Evolutionary conservation across 805 yeast genomes (phyloP).

Genomic region (Starmerella floricola): DNA sequence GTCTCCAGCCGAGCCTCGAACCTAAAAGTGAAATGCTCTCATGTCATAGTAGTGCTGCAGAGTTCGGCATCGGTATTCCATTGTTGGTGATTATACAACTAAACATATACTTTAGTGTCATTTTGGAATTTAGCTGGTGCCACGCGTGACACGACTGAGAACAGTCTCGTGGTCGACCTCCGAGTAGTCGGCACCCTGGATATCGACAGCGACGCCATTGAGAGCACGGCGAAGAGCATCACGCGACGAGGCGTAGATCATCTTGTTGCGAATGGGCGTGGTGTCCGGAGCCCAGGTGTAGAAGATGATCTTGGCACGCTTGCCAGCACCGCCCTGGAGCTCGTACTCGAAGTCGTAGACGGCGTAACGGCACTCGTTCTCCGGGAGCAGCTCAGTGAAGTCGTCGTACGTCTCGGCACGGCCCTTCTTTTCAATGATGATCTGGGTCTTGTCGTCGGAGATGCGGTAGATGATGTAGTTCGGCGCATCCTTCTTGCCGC

Average conservation of each 20-base stretch:
- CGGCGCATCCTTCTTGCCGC: constrained; percentile 44
- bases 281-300: constrained; percentile 97
- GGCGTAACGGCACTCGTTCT: constrained; percentile 92
- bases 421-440: constrained; percentile 79
- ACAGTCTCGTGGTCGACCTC: constrained; percentile 94
- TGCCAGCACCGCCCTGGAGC: constrained; percentile 80
- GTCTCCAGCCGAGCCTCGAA: no score
- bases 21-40: no score
- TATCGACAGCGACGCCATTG: constrained; percentile 85
- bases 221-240: constrained; percentile 96
- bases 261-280: constrained; percentile 84
- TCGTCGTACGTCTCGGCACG: constrained; percentile 64
- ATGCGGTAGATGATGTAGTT: constrained; percentile 73
- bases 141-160: constrained; percentile 76
- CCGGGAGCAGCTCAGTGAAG: constrained; percentile 82
- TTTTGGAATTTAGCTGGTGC: constrained; percentile 36
- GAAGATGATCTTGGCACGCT: constrained; percentile 63
- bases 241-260: constrained; percentile 97
- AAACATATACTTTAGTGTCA: background rate
- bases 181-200: constrained; percentile 96
- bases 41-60: background rate
- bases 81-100: background rate
- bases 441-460: constrained; percentile 79
- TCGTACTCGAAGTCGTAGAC: constrained; percentile 95
- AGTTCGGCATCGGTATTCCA: background rate